Conservation (phyloP, 176 grass and related monocot genomes). For the Triticum monococcum region DNA sequence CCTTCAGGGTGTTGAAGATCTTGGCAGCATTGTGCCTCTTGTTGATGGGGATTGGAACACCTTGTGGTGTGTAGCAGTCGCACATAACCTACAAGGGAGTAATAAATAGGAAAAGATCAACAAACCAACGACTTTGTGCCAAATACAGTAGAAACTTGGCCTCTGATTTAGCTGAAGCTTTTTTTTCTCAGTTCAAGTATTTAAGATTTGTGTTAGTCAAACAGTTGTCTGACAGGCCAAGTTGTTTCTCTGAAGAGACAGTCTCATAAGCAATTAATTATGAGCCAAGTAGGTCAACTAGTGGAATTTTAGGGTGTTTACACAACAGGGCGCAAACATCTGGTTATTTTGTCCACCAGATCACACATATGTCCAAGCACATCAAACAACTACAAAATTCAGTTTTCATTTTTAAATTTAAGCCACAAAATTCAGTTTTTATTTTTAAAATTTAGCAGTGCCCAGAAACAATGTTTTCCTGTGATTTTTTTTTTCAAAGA, state of each 20-base stretch:
- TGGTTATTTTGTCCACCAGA: background rate
- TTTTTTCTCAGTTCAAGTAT: background rate
- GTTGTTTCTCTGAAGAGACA: background rate
- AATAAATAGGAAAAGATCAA: background rate
- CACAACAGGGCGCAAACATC: background rate
- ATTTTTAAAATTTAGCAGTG: background rate
- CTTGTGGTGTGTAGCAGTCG: slow-evolving; percentile 92
- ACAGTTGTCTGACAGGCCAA: background rate
- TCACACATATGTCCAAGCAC: background rate
- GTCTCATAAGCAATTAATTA: background rate
- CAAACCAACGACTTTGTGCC: background rate
- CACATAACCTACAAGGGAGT: slow-evolving; percentile 73
- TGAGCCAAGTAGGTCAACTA: background rate
- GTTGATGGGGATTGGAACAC: slow-evolving; percentile 75
- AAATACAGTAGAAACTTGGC: background rate
- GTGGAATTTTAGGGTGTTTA: background rate
- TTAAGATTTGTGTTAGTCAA: background rate
- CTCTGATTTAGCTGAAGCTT: background rate
- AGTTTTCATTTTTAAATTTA: background rate
- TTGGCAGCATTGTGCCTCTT: slow-evolving; percentile 77
- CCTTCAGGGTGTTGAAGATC: slow-evolving; percentile 68
- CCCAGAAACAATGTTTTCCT: no score
- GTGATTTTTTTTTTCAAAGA: no score
- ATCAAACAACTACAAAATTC: background rate
- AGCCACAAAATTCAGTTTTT: background rate